Conservation (phyloP, 768 basidiomycete genomes). For the Rhizopogon vinicolor region DNA sequence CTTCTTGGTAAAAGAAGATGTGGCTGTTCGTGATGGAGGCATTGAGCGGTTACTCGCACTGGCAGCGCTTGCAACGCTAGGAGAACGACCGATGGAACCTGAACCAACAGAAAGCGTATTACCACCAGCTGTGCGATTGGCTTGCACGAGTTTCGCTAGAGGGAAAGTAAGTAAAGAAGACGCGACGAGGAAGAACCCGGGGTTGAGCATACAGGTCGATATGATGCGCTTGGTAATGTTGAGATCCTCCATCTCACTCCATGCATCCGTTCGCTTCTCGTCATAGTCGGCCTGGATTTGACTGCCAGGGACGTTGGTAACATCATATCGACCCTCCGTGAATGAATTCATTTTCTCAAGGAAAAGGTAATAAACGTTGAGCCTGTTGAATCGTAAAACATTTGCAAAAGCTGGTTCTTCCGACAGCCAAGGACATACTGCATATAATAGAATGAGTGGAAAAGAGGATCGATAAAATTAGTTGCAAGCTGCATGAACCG, state of each 20-base stretch:
- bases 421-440: conserved; percentile 56
- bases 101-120: conserved; percentile 31
- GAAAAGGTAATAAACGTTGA: conserved; percentile 92
- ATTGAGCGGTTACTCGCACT: conserved; percentile 19
- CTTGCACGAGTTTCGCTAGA: conserved; percentile 66
- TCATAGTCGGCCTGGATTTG: conserved; percentile 79
- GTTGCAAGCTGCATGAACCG: conserved; percentile 87
- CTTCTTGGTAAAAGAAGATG: conserved; percentile 35
- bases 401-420: background rate
- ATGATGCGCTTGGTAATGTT: conserved; percentile 79
- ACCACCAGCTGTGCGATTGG: conserved; percentile 33
- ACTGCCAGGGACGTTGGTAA: conserved; percentile 56
- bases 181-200: background rate
- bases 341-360: conserved; percentile 92
- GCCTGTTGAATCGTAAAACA: conserved; percentile 36
- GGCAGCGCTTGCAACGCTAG: conserved; percentile 20
- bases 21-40: conserved; percentile 14
- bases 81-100: conserved; percentile 28
- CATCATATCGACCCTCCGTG: conserved; percentile 73
- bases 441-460: conserved; percentile 99
- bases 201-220: conserved; percentile 65
- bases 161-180: conserved; percentile 6
- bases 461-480: conserved; percentile 93
- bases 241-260: conserved; percentile 72
- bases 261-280: conserved; percentile 77